These are phyloP conservation scores for Trichoderma sp. DNA, from an alignment of 2,329 filamentous ascomycete genomes.

Conservation along the genomic window DNA sequence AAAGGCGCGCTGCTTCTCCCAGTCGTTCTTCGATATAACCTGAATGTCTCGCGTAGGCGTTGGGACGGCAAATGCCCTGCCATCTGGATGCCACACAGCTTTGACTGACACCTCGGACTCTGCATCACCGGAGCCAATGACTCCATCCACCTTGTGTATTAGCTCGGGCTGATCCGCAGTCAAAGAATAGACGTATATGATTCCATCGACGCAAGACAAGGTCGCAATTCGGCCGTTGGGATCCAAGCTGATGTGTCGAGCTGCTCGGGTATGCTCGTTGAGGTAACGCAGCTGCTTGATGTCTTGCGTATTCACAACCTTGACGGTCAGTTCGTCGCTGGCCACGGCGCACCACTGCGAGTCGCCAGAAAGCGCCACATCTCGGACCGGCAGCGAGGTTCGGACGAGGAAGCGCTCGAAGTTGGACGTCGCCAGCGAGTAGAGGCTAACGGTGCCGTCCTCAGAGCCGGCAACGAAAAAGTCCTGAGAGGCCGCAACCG, in stretches of 20 bases:
- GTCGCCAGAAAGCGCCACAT: slow-evolving; percentile 80
- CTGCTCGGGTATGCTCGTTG: slow-evolving; percentile 79
- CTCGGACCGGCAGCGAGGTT: slow-evolving; percentile 81
- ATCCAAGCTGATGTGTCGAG: slow-evolving; percentile 91
- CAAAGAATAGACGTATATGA: slow-evolving; percentile 87
- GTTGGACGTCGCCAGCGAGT: slow-evolving; percentile 71
- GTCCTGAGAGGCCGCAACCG: slow-evolving; percentile 73
- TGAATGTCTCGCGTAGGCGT: slow-evolving; percentile 82
- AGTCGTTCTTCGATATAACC: slow-evolving; percentile 84
- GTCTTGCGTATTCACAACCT: slow-evolving; percentile 81
- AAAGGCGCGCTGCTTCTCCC: slow-evolving; percentile 83
- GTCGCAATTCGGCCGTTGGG: slow-evolving; percentile 73
- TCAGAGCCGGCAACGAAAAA: slow-evolving; percentile 90
- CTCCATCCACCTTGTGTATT: slow-evolving; percentile 78
- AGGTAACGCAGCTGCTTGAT: slow-evolving; percentile 75
- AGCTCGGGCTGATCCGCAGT: slow-evolving; percentile 77
- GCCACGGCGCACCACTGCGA: slow-evolving; percentile 88
- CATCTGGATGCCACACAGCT: slow-evolving; percentile 91
- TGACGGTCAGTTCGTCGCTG: slow-evolving; percentile 93
- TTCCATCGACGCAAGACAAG: slow-evolving; percentile 84
- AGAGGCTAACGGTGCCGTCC: slow-evolving; percentile 94
- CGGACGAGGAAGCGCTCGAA: slow-evolving; percentile 84
- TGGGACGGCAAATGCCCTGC: slow-evolving; percentile 82
- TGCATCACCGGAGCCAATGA: slow-evolving; percentile 77
- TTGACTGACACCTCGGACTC: slow-evolving; percentile 72